A percentile compares a stretch with the other conserved stretches of the same genome.
Evolutionary conservation across 163 green algal genomes (phyloP).

Genomic region (Trebouxiophyceae sp.): DNA sequence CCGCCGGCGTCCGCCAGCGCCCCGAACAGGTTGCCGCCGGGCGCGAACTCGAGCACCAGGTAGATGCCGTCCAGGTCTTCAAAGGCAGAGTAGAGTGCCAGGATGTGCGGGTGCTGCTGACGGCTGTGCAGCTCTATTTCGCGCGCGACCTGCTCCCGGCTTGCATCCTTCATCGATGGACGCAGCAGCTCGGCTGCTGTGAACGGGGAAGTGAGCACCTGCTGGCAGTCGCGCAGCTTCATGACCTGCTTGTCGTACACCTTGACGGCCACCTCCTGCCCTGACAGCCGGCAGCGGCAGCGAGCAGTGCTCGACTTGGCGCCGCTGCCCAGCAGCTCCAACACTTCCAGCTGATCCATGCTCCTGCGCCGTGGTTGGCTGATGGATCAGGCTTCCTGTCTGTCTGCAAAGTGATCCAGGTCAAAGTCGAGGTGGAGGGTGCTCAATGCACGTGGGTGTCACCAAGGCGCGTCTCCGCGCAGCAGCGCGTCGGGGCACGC

Average conservation of each 20-base stretch:
- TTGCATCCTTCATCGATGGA: neutral
- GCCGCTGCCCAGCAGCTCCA: conserved; percentile 24
- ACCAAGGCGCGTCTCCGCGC: too few species aligned
- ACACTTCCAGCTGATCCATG: conserved; percentile 18
- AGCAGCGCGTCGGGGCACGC: too few species aligned
- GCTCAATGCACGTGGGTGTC: too few species aligned
- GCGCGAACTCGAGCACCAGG: conserved; percentile 34
- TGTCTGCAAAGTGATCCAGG: too few species aligned
- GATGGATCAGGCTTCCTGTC: too few species aligned
- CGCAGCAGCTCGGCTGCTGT: neutral
- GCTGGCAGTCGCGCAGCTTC: conserved; percentile 38
- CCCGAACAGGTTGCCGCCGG: conserved; percentile 32
- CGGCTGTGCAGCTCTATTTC: conserved; percentile 67
- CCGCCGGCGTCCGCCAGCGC: conserved; percentile 31
- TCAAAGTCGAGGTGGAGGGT: too few species aligned
- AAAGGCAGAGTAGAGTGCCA: conserved; percentile 72
- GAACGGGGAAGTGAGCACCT: conserved; percentile 8
- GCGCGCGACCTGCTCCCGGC: conserved; percentile 40
- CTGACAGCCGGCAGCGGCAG: neutral
- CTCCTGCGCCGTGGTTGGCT: conserved; percentile 9
- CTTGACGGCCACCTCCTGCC: conserved; percentile 58
- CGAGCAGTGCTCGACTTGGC: neutral
- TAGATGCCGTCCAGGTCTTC: conserved; percentile 46
- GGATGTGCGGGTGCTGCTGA: conserved; percentile 60
- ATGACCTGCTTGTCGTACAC: conserved; percentile 69